These are phyloP conservation scores for Fusarium brevicatenulatum DNA, from an alignment of 2,329 filamentous ascomycete genomes.

Conservation along the genomic window DNA sequence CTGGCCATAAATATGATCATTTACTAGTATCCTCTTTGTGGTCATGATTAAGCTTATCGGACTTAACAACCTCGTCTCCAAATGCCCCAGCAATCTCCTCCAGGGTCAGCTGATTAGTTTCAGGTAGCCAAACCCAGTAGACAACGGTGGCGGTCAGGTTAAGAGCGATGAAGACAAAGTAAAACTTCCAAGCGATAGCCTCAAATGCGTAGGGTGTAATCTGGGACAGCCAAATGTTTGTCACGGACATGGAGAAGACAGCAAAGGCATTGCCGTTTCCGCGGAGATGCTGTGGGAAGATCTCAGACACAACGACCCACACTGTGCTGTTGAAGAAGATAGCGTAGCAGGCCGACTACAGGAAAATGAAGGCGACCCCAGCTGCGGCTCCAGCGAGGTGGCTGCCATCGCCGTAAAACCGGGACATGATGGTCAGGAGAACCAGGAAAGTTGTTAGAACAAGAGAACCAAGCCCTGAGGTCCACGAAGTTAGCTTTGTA, in stretches of 20 bases:
- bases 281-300: not conserved
- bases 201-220: not conserved
- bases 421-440: not conserved
- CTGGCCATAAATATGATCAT: not conserved
- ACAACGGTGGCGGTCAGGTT: not conserved
- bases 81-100: not conserved
- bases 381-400: not conserved
- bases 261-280: not conserved
- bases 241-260: not conserved
- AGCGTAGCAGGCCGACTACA: not conserved
- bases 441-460: not conserved
- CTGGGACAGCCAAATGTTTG: not conserved
- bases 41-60: not conserved
- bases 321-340: not conserved
- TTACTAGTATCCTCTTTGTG: not conserved
- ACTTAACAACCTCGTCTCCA: not conserved
- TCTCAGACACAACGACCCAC: not conserved
- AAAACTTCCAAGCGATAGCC: not conserved
- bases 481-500: accelerated
- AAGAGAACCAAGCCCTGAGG: not conserved
- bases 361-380: not conserved
- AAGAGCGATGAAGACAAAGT: not conserved
- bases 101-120: not conserved
- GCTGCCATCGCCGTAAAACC: not conserved
- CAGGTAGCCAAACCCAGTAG: not conserved